Conservation (phyloP, 257 asterid species). For the Paulownia fortunei region DNA sequence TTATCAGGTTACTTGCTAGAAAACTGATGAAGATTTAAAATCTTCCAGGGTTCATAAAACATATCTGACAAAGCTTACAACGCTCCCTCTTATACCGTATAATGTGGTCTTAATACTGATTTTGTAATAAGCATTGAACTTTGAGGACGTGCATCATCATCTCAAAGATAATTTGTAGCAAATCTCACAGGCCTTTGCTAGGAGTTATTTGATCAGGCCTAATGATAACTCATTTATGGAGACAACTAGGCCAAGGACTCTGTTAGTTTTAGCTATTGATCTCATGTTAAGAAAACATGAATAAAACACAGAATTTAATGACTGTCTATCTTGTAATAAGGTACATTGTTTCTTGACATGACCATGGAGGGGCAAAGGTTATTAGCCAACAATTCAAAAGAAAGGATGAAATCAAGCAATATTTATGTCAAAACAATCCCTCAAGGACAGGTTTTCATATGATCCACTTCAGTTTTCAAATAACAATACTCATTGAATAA, state of each 20-base stretch:
- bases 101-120: background rate
- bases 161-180: background rate
- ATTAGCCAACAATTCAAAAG: background rate
- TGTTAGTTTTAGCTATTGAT: background rate
- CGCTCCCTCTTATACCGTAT: background rate
- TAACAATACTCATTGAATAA: background rate
- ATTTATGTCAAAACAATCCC: background rate
- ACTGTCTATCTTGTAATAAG: background rate
- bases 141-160: background rate
- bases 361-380: background rate
- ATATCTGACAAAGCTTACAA: conserved; percentile 1
- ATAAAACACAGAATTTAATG: background rate
- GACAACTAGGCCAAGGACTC: background rate
- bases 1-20: background rate
- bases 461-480: background rate
- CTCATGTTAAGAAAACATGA: background rate
- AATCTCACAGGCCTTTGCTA: conserved; percentile 8
- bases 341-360: background rate
- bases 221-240: background rate
- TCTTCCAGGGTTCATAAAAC: background rate
- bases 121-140: background rate
- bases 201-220: background rate
- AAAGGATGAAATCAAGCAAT: background rate
- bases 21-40: conserved; percentile 1
- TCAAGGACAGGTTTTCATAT: background rate